Base-by-base conservation (phyloP, 805 yeast species). In the Candida maris region DNA sequence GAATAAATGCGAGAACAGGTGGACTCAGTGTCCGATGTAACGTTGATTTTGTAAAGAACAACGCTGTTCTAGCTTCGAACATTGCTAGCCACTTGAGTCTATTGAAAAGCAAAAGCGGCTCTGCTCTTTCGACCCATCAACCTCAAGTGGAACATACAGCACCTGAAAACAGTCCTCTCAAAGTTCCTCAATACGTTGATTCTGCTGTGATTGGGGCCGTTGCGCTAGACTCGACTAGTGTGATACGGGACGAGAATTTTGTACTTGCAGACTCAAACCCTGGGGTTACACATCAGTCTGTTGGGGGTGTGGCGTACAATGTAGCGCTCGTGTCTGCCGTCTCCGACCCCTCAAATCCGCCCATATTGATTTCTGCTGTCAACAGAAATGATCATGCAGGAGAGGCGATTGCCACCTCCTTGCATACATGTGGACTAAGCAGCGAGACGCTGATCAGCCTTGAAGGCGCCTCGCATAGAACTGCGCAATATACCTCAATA, bases 301-400 rank as follows among this genome's bases (percentile, higher is more conserved):
- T 85, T 6, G 96, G 96, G 1, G 96, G 96, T 1, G 95, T 87
- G 2, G 96, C 87, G 0, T 79, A 73, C 55, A 87, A 88, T 49
- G 79, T 87, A 12, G 79, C 85, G 0, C 51, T 73, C n/a, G 91
- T 93, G 0, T 66, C 82, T 3, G 51, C 59, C 14, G 71, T 67
- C 41, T 44, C 45, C 13, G 42, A 45, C 3, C 22, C 54, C 0
- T 46, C 64, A 1, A 61, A 72, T 16, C 66, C 53, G 2, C 41
- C 51, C 1, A 27, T 56, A 13, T 44, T 85, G 21, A 58, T 86
- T 0, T 75, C 88, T 0, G 67, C 71, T 4, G 66, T 85, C 5
- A 87, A 85, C 3, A 30, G 35, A 17, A 51, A 67, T n/a, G 91
- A 83, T 44, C 38, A 61, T 7, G 65, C 75, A 3, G 86, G 85